Base-by-base conservation (phyloP, 805 yeast species). In the Saturnispora bothae region DNA sequence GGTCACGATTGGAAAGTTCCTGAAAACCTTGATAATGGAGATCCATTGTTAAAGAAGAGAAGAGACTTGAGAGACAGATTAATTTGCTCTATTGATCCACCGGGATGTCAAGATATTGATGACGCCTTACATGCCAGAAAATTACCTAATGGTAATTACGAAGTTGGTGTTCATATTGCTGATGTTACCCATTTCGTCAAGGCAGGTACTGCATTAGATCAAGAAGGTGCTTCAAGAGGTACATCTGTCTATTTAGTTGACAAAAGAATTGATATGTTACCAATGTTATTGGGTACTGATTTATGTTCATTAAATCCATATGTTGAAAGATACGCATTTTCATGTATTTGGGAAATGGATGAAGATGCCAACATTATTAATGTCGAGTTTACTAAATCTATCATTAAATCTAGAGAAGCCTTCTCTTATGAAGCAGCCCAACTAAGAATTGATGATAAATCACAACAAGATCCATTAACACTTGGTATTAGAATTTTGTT, bases 101-200 rank as follows among this genome's bases (percentile, higher is more conserved):
- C 96, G 2, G 80, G 82, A 22, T 89, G 97, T 76, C 96, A 88
- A 47, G 99, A 92, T 73, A 92, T 92, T 52, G 99, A 92, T 65
- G 96, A 92, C 65, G 98, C 99, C 1, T 66, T 92, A 34, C 99
- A 92, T 55, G 97, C 97, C 0, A 65, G 71, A 45, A 56, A 57
- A 38, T 68, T 92, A 35, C 86, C 95, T 2, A 92, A 92, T 57
- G 98, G 98, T 1, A 84, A 89, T 56, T 86, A 73, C 66, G 95
- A 92, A 57, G 95, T 92, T 40, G 99, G 99, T 53, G 99, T 92
- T 22, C 99, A 92, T 55, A 92, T 92, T 64, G 99, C 99, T 8
- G 99, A 92, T 62, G 99, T 92, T 22, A 84, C 97, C 1, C 95
- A 92, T 62, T 92, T 92, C 54, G 98, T 92, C 33, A 85, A 86